Evolutionary conservation across 129 eudicot species (phyloP), one percentile per base, ranked within the genome.

Genomic region (Flaveria brownii): DNA sequence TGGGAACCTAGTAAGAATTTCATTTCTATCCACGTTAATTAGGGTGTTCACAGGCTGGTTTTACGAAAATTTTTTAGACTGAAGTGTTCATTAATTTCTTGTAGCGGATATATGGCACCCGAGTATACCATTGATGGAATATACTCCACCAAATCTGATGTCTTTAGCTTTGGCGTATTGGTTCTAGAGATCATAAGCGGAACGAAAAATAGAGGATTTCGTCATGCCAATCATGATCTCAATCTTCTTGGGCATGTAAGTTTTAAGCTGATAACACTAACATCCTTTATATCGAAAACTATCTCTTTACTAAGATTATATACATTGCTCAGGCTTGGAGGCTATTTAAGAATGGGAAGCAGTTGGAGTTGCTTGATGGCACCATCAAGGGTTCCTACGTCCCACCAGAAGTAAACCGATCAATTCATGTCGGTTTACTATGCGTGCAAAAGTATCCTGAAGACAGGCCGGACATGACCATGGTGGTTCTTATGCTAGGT

Each of bases 191-290:
- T 86, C n/a, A 50, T 86, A 71, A 86, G 68, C 13, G 90, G 85
- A 47, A 86, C 70, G 81, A 83, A 74, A 70, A 83, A 81, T 15
- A 26, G 84, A 72, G 76, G 82, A 17, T 83, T 80, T 70, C 66
- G 46, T 26, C 81, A 84, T 46, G 73, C 77, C 0, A 75, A 73
- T 71, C 82, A 88, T 70, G 82, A 74, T 71, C 83, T 76, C 33
- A 86, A 83, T 78, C 90, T 88, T 77, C 61, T 84, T 51, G 90
- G 87, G 59, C 83, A 86, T 74, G 90, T 88, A 86, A 84, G 90
- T 83, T 73, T 51, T 9, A 4, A 14, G 13, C 6, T 0, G 9
- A 46, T 6, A 75, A 36, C 69, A 67, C 77, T 60, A 18, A 18
- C 12, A 51, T 0, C 69, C 70, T 33, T 45, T 45, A 26, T 75